phyloP scores from a whole-genome alignment of 1,284 basidiomycete genomes.

The Ceratorhiza oryzae-sativae region DNA sequence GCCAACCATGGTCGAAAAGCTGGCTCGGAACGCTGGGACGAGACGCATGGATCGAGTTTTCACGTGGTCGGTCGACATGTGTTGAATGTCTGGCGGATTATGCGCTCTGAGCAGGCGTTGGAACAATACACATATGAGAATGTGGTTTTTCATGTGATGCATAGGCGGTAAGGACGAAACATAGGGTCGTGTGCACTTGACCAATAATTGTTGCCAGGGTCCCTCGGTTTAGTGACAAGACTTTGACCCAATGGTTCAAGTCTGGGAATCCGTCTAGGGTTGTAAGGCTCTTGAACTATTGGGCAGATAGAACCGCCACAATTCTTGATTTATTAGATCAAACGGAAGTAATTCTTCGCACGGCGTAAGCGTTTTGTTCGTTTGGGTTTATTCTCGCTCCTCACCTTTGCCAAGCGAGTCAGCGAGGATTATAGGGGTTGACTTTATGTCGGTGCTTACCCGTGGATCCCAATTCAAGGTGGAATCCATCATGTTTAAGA shows the following conservation, averaged over 20 bases:
- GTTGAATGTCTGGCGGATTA: slow-evolving; percentile 91
- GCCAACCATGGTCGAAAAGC: slow-evolving; percentile 49
- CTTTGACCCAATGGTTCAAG: slow-evolving; percentile 77
- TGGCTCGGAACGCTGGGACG: slow-evolving; percentile 73
- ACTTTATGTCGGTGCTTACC: slow-evolving; percentile 94
- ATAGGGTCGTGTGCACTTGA: slow-evolving; percentile 1
- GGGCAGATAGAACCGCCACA: slow-evolving; percentile 66
- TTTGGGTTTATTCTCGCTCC: slow-evolving; percentile 3
- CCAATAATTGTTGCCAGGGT: slow-evolving; percentile 57
- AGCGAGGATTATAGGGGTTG: slow-evolving; percentile 94
- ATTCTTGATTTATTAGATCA: slow-evolving; percentile 80
- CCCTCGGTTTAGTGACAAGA: slow-evolving; percentile 74
- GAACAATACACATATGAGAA: slow-evolving; percentile 91
- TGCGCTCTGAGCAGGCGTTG: slow-evolving; percentile 84
- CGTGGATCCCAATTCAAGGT: slow-evolving; percentile 98
- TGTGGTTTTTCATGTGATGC: slow-evolving; percentile 80
- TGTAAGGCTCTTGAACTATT: slow-evolving; percentile 67
- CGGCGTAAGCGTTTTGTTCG: slow-evolving; percentile 65
- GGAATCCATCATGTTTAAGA: slow-evolving; percentile 96
- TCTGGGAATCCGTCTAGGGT: slow-evolving; percentile 65
- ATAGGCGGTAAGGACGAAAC: slow-evolving; percentile 62
- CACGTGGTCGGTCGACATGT: slow-evolving; percentile 88
- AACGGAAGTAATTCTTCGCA: slow-evolving; percentile 85
- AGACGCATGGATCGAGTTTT: slow-evolving; percentile 81
- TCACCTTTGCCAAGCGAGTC: slow-evolving; percentile 72